These are phyloP conservation scores for Fallopia convolvulus DNA, from an alignment of 148 eudicot genomes.

Conservation along the genomic window DNA sequence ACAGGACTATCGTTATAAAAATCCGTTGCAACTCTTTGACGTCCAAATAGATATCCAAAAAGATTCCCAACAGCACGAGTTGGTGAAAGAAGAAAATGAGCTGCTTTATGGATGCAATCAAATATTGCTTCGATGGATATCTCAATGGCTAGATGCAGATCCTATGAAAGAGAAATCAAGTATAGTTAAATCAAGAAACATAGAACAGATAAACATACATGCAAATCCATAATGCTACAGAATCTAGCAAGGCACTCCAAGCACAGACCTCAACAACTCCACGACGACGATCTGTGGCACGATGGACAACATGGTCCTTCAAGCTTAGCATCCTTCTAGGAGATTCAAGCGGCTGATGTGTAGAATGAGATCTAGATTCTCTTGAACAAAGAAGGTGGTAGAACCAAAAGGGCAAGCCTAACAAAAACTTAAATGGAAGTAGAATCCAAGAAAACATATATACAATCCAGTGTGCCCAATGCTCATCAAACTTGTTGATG, in stretches of 20 bases:
- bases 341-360: slow-evolving; percentile 24
- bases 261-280: slow-evolving; percentile 83
- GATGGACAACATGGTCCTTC: slow-evolving; percentile 66
- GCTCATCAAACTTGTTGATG: slow-evolving; percentile 40
- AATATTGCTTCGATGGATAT: slow-evolving; percentile 74
- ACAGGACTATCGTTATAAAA: slow-evolving; percentile 22
- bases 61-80: slow-evolving; percentile 37
- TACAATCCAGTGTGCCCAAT: slow-evolving; percentile 37
- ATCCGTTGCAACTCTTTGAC: slow-evolving; percentile 13
- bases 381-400: slow-evolving; percentile 29
- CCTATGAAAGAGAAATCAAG: slow-evolving; percentile 34
- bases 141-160: slow-evolving; percentile 81
- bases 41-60: slow-evolving; percentile 42
- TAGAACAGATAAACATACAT: background rate
- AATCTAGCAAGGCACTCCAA: background rate
- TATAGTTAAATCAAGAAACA: background rate
- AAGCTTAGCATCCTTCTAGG: slow-evolving; percentile 41
- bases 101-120: slow-evolving; percentile 68
- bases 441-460: slow-evolving; percentile 51
- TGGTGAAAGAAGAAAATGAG: slow-evolving; percentile 78
- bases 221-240: background rate
- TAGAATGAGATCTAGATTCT: slow-evolving; percentile 23
- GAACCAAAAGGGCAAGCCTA: slow-evolving; percentile 52
- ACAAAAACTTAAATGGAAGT: slow-evolving; percentile 50
- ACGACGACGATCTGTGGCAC: slow-evolving; percentile 89